Base-by-base conservation (phyloP, 306 rosid genomes). In the Dryas octopetala region DNA sequence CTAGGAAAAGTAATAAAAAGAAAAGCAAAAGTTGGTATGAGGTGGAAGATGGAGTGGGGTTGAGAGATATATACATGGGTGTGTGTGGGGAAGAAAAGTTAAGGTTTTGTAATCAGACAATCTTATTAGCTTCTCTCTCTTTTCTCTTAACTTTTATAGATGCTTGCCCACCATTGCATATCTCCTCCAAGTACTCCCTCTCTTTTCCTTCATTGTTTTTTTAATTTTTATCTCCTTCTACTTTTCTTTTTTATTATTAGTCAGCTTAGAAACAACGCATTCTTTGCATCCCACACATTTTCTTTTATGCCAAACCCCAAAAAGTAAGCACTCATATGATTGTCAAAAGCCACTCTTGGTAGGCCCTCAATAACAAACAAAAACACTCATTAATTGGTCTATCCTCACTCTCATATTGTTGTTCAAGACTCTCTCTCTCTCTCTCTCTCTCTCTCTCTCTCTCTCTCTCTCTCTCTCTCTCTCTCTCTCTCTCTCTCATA, bases 191-290 rank as follows among this genome's bases (percentile, higher is more conserved):
- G 63, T 70, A 78, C 78, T 19, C 68, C 46, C 68, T 77, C 60
- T 59, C 14, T 51, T 32, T 53, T 47, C 11, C 43, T 7, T 64
- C 38, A 9, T 61, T 68, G 40, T 64, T 48, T 17, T 23, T n/a
- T 63, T 54, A 4, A 59, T 47, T 54, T 23, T 26, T 68, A 49
- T 60, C 76, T 60, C 68, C 47, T 46, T 58, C 17, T 7, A 43
- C 0, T 57, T 41, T 73, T 73, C 68, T 12, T 19, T 62, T 44
- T 52, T 40, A 48, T 62, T 7, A 53, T 5, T 69, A 84, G 89
- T 92, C 96, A 83, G 96, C 97, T 92, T 90, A 79, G 85, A 84
- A 86, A 85, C 91, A 88, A 90, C 96, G 96, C 96, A 45, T 79
- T 78, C 77, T 66, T 83, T 46, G 78, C 83, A 80, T 78, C 84